These are phyloP conservation scores for Trichoderma semiorbis DNA, from an alignment of 2,329 filamentous ascomycete species.

Conservation along the genomic window DNA sequence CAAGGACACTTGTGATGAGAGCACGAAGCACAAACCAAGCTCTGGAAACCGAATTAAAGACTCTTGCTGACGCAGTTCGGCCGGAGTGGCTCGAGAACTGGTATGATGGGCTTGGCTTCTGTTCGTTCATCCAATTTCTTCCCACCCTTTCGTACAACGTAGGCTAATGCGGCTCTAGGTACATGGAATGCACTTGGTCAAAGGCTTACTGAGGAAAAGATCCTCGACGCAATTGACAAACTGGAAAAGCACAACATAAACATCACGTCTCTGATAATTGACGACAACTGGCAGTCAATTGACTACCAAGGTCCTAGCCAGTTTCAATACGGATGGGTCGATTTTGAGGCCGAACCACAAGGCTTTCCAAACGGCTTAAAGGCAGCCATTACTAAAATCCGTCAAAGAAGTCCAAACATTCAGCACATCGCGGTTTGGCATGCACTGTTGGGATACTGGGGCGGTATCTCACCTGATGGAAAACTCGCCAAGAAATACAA, in stretches of 20 bases:
- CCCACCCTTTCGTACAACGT: background rate
- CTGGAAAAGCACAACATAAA: slow-evolving; percentile 70
- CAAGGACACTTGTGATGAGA: slow-evolving; percentile 53
- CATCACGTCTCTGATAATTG: slow-evolving; percentile 84
- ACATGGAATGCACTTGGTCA: slow-evolving; percentile 96
- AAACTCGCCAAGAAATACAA: slow-evolving; percentile 75
- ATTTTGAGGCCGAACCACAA: slow-evolving; percentile 79
- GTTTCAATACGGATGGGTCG: slow-evolving; percentile 65
- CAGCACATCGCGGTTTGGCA: slow-evolving; percentile 93
- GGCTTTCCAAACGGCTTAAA: slow-evolving; percentile 80
- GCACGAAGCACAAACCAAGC: slow-evolving; percentile 43
- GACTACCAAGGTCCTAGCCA: slow-evolving; percentile 49
- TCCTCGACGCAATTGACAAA: slow-evolving; percentile 69
- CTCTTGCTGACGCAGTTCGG: slow-evolving; percentile 47
- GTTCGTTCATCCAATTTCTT: slow-evolving; percentile 43
- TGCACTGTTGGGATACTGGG: slow-evolving; percentile 86
- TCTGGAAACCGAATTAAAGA: slow-evolving; percentile 44
- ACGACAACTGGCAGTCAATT: slow-evolving; percentile 93
- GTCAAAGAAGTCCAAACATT: slow-evolving; percentile 66
- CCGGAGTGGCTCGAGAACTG: slow-evolving; percentile 76
- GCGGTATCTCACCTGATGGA: slow-evolving; percentile 73
- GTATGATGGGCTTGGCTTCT: slow-evolving; percentile 92
- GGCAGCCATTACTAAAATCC: slow-evolving; percentile 65
- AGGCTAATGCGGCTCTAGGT: slow-evolving; percentile 37
- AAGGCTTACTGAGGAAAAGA: slow-evolving; percentile 73